phyloP scores from a whole-genome alignment of 1,139 yeast genomes.

The Groenewaldozyma auringiensis region DNA sequence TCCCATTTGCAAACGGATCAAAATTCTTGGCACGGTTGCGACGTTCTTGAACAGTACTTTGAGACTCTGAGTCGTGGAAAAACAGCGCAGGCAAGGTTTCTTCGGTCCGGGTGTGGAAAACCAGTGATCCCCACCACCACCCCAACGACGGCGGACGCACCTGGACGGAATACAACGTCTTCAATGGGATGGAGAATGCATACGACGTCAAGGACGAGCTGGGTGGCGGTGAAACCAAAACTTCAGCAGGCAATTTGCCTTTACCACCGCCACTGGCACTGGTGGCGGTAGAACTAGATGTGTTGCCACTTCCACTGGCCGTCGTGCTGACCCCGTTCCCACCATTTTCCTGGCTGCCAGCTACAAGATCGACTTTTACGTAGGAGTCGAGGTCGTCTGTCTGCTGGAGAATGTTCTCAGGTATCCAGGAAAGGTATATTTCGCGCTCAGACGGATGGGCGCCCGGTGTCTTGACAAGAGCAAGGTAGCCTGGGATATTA shows the following conservation, averaged over 20 bases:
- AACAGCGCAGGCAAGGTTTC: constrained; percentile 77
- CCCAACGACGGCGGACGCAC: constrained; percentile 76
- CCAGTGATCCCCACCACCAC: constrained; percentile 86
- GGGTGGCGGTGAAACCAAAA: constrained; percentile 46
- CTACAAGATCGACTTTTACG: constrained; percentile 46
- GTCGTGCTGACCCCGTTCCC: constrained; percentile 10
- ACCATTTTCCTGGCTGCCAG: constrained; percentile 13
- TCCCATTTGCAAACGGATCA: constrained; percentile 61
- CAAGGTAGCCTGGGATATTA: constrained; percentile 68
- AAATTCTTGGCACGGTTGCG: constrained; percentile 53
- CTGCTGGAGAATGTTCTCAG: constrained; percentile 48
- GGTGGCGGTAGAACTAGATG: constrained; percentile 8
- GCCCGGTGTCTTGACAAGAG: constrained; percentile 46
- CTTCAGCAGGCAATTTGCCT: constrained; percentile 17
- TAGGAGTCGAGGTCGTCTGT: constrained; percentile 45
- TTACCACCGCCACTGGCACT: constrained; percentile 4
- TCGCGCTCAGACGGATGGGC: constrained; percentile 41
- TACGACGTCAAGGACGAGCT: constrained; percentile 49
- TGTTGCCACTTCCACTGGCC: too few relatives aligned
- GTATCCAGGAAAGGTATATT: constrained; percentile 63
- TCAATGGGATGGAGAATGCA: constrained; percentile 55
- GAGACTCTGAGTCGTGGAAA: constrained; percentile 84
- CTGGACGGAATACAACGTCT: constrained; percentile 68
- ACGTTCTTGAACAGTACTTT: constrained; percentile 60
- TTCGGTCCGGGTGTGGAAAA: constrained; percentile 57